Evolutionary conservation across 139 green algal genomes (phyloP), one percentile per base, ranked within the genome.

Genomic region (Edaphochlamys debaryana): DNA sequence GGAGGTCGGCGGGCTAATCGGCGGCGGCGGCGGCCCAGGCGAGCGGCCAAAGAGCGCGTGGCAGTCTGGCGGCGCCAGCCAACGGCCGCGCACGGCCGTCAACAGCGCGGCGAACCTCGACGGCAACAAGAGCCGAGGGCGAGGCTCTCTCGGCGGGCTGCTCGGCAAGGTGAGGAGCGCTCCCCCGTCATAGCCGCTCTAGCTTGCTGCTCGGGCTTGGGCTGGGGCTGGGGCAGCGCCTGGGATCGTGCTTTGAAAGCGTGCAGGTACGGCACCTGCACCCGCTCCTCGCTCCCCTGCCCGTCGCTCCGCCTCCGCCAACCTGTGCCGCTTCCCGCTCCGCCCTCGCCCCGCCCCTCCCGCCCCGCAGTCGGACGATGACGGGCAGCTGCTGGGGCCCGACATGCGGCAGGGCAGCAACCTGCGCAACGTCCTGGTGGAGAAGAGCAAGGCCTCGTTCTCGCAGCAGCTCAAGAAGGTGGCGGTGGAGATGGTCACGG

Each of bases 401-500:
- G 77, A 83, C 62, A 83, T 83, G 77, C 77, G 77, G 23, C 64
- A 74, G 64, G 36, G 36, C n/a, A 42, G 23, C 67, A 62, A 62
- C 67, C 67, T 85, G 67, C 79, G 79, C 23, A 67, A 85, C 67
- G 67, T 78, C 50, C 69, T 85, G 37, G 79, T 85, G 50, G 67
- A 85, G 79, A 80, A 80, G 69, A 74, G 48, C 75, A 69, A 42
- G 38, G 76, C 75, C 30, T 85, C 69, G 17, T 88, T 90, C 87
- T 86, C 68, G 52, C 82, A 88, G 78, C 17, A 67, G n/a, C 63
- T 91, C 25, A 91, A 91, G 54, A 87, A 87, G 60, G 67, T 91
- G 54, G 79, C 87, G 37, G 87, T 91, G 42, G 84, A 91, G 84
- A 68, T 91, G 69, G 79, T 91, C 27, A 87, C 87, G 9, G 87